These are phyloP conservation scores for Tetracladium setigerum DNA, from an alignment of 495 filamentous ascomycete genomes.

Conservation along the genomic window DNA sequence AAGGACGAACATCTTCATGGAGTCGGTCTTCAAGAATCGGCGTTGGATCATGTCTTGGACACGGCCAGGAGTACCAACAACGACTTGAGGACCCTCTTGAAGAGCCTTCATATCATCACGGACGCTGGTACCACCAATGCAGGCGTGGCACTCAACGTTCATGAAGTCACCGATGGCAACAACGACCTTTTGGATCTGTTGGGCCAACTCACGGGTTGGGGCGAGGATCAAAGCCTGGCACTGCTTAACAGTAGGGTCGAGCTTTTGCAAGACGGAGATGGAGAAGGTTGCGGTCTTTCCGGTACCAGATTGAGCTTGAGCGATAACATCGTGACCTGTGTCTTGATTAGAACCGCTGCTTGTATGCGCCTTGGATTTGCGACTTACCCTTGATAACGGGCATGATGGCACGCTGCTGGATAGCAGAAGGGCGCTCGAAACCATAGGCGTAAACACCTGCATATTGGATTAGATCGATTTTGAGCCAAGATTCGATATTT, in stretches of 20 bases:
- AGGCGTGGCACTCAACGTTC: slow-evolving; percentile 98
- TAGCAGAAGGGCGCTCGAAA: slow-evolving; percentile 98
- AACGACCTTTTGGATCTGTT: slow-evolving; percentile 98
- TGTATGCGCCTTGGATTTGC: slow-evolving; percentile 1
- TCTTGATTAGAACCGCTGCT: slow-evolving; percentile 22
- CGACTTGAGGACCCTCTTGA: slow-evolving; percentile 90
- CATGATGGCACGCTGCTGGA: slow-evolving; percentile 99
- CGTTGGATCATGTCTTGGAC: slow-evolving; percentile 99
- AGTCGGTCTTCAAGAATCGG: slow-evolving; percentile 83
- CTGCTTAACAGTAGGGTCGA: slow-evolving; percentile 87
- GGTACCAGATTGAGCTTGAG: slow-evolving; percentile 97
- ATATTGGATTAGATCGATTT: slow-evolving; percentile 9
- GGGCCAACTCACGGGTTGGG: slow-evolving; percentile 94
- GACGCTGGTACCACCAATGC: slow-evolving; percentile 97
- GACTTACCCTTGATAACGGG: slow-evolving; percentile 96
- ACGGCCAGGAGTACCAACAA: slow-evolving; percentile 94
- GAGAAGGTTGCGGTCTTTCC: slow-evolving; percentile 99
- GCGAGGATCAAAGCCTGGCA: slow-evolving; percentile 95
- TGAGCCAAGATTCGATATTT: slow-evolving; percentile 1
- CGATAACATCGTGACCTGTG: slow-evolving; percentile 93
- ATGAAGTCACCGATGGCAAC: slow-evolving; percentile 99
- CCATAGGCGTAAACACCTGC: slow-evolving; percentile 97
- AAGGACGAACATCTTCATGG: slow-evolving; percentile 99
- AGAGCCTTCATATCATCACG: slow-evolving; percentile 97
- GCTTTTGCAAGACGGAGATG: slow-evolving; percentile 95